These are phyloP conservation scores for Zalaria sp. DNA, from an alignment of 2,329 filamentous ascomycete genomes.

Conservation along the genomic window DNA sequence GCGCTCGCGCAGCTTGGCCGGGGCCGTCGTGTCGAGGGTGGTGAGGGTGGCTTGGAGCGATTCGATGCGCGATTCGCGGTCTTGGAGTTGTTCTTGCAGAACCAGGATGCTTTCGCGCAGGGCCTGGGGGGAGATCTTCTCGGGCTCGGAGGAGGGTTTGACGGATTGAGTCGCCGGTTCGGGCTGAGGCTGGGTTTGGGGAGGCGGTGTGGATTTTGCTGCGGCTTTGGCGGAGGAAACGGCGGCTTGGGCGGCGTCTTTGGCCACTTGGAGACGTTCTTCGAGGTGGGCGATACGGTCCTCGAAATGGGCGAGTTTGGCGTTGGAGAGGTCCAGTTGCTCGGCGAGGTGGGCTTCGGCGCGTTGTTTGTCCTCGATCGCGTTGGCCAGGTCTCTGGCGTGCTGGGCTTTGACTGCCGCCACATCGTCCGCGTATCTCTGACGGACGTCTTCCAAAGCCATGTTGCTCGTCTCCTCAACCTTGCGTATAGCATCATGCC, in stretches of 20 bases:
- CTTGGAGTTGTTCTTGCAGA: conserved; percentile 89
- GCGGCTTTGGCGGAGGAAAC: conserved; percentile 43
- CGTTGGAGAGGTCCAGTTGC: conserved; percentile 65
- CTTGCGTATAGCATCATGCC: conserved; percentile 44
- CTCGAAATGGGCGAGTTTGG: conserved; percentile 73
- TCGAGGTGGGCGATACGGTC: conserved; percentile 76
- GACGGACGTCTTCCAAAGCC: conserved; percentile 41
- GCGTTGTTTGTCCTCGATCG: conserved; percentile 68
- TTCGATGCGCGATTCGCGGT: conserved; percentile 82
- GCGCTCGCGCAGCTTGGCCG: conserved; percentile 72
- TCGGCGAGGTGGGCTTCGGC: conserved; percentile 69
- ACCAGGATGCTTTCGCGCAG: conserved; percentile 93
- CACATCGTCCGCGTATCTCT: conserved; percentile 47
- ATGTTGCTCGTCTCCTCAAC: conserved; percentile 36
- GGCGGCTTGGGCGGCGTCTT: conserved; percentile 72
- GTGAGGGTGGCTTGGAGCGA: conserved; percentile 61
- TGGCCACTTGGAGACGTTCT: conserved; percentile 81
- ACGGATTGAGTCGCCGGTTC: conserved; percentile 12
- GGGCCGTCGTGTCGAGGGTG: conserved; percentile 60
- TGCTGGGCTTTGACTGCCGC: conserved; percentile 48
- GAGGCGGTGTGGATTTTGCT: conserved; percentile 9
- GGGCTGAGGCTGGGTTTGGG: conserved; percentile 6
- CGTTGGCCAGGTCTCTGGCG: conserved; percentile 21
- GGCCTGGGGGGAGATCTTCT: conserved; percentile 87
- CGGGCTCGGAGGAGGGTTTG: conserved; percentile 37